These are phyloP conservation scores for Isochrysis galbana DNA, from an alignment of 78 protist genomes.

Conservation along the genomic window DNA sequence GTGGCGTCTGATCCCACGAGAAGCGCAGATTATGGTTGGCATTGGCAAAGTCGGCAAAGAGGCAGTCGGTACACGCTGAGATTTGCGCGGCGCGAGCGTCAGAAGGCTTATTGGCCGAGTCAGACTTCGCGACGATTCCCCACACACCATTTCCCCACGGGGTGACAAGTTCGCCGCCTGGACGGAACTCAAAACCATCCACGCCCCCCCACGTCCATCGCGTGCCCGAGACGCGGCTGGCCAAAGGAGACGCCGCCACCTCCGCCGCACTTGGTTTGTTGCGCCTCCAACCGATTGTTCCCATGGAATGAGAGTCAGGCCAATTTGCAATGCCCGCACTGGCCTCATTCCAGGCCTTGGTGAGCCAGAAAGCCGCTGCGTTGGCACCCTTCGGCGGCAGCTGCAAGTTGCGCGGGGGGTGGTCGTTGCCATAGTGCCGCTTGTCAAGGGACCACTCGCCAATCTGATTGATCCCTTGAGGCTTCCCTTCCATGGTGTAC, in stretches of 20 bases:
- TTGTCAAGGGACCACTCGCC: constrained; percentile 29
- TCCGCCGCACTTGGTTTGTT: neutral
- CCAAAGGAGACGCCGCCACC: neutral
- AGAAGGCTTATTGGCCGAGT: neutral
- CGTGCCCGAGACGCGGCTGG: neutral
- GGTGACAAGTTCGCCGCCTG: neutral
- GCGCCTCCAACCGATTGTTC: constrained; percentile 15
- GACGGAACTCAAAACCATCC: neutral
- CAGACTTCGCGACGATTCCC: neutral
- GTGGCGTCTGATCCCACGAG: neutral
- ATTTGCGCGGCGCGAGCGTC: neutral
- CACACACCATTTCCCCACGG: constrained; percentile 12
- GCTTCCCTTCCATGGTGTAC: neutral
- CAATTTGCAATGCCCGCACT: neutral
- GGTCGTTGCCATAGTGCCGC: neutral
- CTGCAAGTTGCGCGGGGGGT: neutral
- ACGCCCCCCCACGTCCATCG: neutral
- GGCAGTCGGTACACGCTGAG: neutral
- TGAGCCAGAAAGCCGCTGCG: neutral
- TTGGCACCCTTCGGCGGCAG: neutral
- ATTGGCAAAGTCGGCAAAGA: neutral
- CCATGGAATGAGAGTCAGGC: neutral
- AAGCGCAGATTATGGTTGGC: neutral
- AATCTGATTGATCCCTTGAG: neutral
- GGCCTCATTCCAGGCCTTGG: constrained; percentile 3